Base-by-base conservation (phyloP, 1,139 yeast species). In the Torulaspora pretoriensis region DNA sequence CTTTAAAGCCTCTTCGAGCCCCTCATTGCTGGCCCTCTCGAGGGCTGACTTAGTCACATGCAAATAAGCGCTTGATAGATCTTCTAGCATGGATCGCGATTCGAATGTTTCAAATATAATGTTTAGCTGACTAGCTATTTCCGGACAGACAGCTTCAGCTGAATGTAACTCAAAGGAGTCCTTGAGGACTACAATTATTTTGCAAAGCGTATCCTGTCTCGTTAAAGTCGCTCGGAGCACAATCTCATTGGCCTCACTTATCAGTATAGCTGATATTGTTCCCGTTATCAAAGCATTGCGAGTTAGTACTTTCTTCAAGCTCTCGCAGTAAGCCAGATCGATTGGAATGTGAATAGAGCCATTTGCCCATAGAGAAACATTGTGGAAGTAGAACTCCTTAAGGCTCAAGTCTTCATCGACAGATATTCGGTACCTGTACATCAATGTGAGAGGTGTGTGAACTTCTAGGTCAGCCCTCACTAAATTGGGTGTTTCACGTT, bases 161-260 rank as follows among this genome's bases (percentile, higher is more conserved):
- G 26, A 24, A 4, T 13, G 19, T 8, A 41, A 12, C 4, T 43
- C 32, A 12, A 32, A 14, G n/a, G 25, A 23, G 19, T 35, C 41
- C 33, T 43, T 40, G 2, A 36, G 14, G 2, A 31, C n/a, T 19
- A 35, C 40, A 14, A 46, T 12, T 8, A 46, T 12, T 14, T 19
- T 24, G 9, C 22, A 10, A n/a, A 41, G 33, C 4, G 40, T 37
- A 10, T 38, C 40, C 7, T 37, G 17, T 14, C 43, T 30, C 40
- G 50, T 27, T 14, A 51, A 9, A 3, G 50, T 35, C 5, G 45
- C 26, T 31, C 26, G 34, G 13, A 51, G 29, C n/a, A 51, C 25
- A 16, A 50, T 43, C 8, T 46, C 49, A 35, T 46, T 48, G 8
- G 48, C 40, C n/a, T 19, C 23, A n/a, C 40, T 38, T 10, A 46